Conservation (phyloP, 495 filamentous ascomycete species). For the Penicillium crystallinum region DNA sequence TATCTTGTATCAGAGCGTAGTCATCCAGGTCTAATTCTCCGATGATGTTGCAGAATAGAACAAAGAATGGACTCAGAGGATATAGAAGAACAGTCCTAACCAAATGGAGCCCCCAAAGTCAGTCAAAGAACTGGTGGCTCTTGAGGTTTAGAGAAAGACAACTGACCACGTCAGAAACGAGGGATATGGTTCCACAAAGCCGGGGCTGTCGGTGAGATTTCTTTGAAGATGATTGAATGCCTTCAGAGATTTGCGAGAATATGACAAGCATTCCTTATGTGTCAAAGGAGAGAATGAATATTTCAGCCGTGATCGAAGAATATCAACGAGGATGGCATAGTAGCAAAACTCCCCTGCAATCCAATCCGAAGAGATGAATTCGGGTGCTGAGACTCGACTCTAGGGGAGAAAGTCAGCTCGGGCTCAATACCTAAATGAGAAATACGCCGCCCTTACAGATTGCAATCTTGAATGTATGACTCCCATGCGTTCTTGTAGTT, state of each 20-base stretch:
- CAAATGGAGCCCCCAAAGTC: not conserved
- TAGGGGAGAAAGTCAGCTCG: not conserved
- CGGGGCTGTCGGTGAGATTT: slow-evolving; percentile 11
- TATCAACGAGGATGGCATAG: slow-evolving; percentile 28
- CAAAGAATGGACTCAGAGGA: slow-evolving; percentile 29
- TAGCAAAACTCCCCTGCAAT: slow-evolving; percentile 24
- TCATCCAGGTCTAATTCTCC: slow-evolving; percentile 20
- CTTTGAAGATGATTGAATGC: slow-evolving; percentile 25
- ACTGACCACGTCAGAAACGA: slow-evolving; percentile 28
- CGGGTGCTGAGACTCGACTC: slow-evolving; percentile 11
- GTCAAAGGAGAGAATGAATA: slow-evolving; percentile 17
- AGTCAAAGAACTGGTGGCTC: not conserved
- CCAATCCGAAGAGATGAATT: slow-evolving; percentile 18
- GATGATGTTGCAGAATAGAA: slow-evolving; percentile 31
- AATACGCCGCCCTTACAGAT: slow-evolving; percentile 8
- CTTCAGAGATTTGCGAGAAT: slow-evolving; percentile 20
- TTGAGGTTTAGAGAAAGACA: not conserved
- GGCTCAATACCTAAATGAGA: not conserved
- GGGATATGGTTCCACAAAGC: slow-evolving; percentile 25
- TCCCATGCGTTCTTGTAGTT: slow-evolving; percentile 18
- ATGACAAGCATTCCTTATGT: slow-evolving; percentile 23
- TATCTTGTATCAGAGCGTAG: slow-evolving; percentile 21
- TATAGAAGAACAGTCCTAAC: slow-evolving; percentile 26
- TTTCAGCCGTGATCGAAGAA: slow-evolving; percentile 24
- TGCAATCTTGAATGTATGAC: slow-evolving; percentile 17